Evolutionary conservation across 257 asterid species (phyloP).

Genomic region (Marsdenia floribunda): DNA sequence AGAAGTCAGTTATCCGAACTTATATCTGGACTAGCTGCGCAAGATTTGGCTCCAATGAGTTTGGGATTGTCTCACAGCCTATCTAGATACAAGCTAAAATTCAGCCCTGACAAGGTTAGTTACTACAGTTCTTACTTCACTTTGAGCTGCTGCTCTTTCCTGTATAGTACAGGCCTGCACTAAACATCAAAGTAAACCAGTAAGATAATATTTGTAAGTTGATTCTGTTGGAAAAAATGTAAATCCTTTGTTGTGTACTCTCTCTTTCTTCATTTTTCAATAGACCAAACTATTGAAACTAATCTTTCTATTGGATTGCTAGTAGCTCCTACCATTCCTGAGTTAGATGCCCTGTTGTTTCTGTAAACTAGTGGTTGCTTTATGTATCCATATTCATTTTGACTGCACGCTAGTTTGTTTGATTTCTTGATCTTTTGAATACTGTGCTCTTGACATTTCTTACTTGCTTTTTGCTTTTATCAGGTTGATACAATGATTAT

Average conservation of each 20-base stretch:
- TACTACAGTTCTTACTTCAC: background rate
- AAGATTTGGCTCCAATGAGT: conserved; percentile 91
- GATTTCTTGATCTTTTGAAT: background rate
- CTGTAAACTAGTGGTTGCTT: background rate
- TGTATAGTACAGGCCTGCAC: background rate
- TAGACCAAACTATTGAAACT: background rate
- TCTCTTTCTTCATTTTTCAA: background rate
- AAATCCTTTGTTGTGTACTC: background rate
- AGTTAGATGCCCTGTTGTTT: background rate
- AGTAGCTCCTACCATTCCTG: background rate
- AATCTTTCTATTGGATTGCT: background rate
- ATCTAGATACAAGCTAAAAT: conserved; percentile 73
- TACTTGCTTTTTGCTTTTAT: background rate
- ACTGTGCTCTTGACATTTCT: no score
- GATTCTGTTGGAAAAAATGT: background rate
- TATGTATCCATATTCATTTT: background rate
- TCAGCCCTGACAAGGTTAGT: conserved; percentile 85
- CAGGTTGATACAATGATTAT: conserved; percentile 94
- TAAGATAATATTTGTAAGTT: background rate
- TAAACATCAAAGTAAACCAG: background rate
- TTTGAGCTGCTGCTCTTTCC: background rate
- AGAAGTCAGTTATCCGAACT: conserved; percentile 76
- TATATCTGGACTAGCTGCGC: conserved; percentile 67
- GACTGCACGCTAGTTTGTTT: background rate
- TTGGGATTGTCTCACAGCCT: conserved; percentile 88